phyloP scores from a whole-genome alignment of 306 rosid species.

The Vachellia pachyceras region DNA sequence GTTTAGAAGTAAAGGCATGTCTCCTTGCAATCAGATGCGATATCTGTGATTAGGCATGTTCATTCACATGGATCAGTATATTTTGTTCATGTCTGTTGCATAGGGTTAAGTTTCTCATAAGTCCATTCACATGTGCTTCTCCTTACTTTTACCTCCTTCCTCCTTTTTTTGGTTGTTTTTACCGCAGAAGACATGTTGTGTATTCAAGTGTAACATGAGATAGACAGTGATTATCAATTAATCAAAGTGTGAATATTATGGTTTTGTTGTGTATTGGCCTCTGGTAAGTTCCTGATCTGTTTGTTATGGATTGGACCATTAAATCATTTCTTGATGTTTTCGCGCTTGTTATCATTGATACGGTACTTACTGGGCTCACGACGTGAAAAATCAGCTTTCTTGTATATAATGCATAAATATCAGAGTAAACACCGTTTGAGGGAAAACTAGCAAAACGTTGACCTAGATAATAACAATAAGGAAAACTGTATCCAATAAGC shows the following conservation, averaged over 20 bases:
- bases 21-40: conserved; percentile 25
- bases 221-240: conserved; percentile 39
- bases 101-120: not conserved
- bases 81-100: conserved; percentile 35
- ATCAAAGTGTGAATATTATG: conserved; percentile 57
- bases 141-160: conserved; percentile 5
- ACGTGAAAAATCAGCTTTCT: too few relatives aligned
- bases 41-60: conserved; percentile 46
- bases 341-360: not conserved
- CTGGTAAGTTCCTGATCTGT: not conserved
- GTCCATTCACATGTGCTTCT: not conserved
- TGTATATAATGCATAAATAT: too few relatives aligned
- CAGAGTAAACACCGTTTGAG: too few relatives aligned
- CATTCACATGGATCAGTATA: not conserved
- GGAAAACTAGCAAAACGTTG: too few relatives aligned
- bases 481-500: not conserved
- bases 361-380: not conserved
- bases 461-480: too few relatives aligned
- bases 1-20: conserved; percentile 2
- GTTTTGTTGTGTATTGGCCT: conserved; percentile 39
- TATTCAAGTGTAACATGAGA: conserved; percentile 39
- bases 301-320: not conserved
- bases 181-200: conserved; percentile 40
- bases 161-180: not conserved
- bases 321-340: not conserved